Base-by-base conservation (phyloP, 371 early-diverging fungal genomes). In the Mortierella sp. region DNA sequence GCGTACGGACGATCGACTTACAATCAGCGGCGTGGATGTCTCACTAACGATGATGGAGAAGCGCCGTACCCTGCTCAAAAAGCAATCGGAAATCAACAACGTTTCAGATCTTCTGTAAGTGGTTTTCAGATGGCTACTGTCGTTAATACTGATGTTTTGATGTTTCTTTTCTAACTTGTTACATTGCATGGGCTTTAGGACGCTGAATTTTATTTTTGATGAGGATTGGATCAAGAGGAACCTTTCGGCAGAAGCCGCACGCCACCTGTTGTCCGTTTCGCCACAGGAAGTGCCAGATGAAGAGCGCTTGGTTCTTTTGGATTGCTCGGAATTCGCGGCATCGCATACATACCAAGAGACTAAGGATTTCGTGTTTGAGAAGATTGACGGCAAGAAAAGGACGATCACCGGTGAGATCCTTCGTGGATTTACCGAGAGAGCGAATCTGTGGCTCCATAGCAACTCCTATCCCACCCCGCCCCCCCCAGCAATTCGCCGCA, bases 91-190 rank as follows among this genome's bases (percentile, higher is more conserved):
- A 38, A 47, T 65, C 10, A n/a, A 2, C 0, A 48, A 58, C 18
- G 58, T 52, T 13, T 58, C 46, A 5, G 66, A 65, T 34, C n/a
- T 65, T 13, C 19, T 65, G 58, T 65, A 65, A 65, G 65, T 53
- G 13, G 42, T 27, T 54, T 54, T 39, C 39, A 46, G 9, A 54
- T 39, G 51, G 45, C 45, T 45, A 18, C 45, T 59, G 18, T 19
- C 21, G 21, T 49, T 59, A 39, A 23, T 41, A 2, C 14, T 19
- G 14, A 42, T 50, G 42, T 26, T 50, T 51, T 50, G 39, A 42
- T 28, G 9, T 38, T 30, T 47, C 3, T 18, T n/a, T 19, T 27
- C 3, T 13, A 7, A 5, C 31, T 54, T 47, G 9, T 27, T 39
- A 31, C 19, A 28, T 10, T 6, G 28, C 18, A 27, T 43, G 47